A percentile compares a stretch with the other conserved stretches of the same genome.
Evolutionary conservation across 1,284 basidiomycete genomes (phyloP).

Genomic region (Ganoderma leucocontextum): DNA sequence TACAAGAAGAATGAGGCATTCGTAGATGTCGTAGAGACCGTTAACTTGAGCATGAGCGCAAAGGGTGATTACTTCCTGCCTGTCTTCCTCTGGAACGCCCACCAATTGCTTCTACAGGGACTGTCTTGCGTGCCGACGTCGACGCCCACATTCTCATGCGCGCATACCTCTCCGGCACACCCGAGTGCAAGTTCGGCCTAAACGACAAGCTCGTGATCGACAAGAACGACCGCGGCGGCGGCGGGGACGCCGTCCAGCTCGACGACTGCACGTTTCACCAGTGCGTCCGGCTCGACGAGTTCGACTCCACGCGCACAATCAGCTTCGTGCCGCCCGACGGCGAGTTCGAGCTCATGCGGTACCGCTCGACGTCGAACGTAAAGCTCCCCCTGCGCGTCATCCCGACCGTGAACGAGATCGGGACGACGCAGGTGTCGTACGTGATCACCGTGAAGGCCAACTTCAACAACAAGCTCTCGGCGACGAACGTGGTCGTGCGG

Average conservation of each 20-base stretch:
- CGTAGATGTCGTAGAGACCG: conserved; percentile 96
- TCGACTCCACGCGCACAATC: conserved; percentile 93
- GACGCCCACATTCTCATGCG: conserved; percentile 99
- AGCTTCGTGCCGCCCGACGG: conserved; percentile 98
- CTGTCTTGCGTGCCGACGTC: conserved; percentile 94
- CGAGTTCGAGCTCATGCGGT: conserved; percentile 99
- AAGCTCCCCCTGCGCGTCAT: conserved; percentile 93
- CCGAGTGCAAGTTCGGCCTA: conserved; percentile 97
- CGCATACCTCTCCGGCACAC: conserved; percentile 94
- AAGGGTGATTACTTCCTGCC: conserved; percentile 66
- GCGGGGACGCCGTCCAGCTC: conserved; percentile 86
- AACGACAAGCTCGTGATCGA: conserved; percentile 99
- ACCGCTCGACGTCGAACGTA: conserved; percentile 95
- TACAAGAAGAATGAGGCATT: conserved; percentile 99
- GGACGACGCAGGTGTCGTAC: conserved; percentile 92
- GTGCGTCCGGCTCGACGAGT: conserved; percentile 94
- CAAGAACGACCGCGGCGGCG: conserved; percentile 66
- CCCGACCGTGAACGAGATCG: conserved; percentile 92
- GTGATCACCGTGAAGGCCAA: conserved; percentile 89
- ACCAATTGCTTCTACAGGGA: conserved; percentile 59
- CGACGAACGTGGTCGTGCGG: conserved; percentile 90
- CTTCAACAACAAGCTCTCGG: conserved; percentile 92
- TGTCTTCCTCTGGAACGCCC: background rate
- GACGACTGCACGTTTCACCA: conserved; percentile 99
- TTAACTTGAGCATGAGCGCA: conserved; percentile 96